Percentiles rank a stretch among this genome's conserved stretches.
Conservation (phyloP, 768 basidiomycete genomes). For the Trametes cubensis region DNA sequence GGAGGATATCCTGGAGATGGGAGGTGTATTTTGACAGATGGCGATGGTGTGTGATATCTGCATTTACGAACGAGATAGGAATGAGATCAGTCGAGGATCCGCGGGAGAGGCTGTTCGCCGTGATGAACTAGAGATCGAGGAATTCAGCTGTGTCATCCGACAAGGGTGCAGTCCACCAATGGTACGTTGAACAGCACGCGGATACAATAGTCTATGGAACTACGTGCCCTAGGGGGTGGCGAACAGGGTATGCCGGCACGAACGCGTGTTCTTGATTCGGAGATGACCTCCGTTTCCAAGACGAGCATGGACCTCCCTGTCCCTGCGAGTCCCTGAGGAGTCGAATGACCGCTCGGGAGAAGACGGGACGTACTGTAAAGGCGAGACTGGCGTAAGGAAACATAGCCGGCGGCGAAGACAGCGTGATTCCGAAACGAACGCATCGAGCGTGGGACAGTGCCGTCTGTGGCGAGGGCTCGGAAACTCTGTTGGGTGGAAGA, state of each 20-base stretch:
- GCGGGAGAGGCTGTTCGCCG: constrained; percentile 22
- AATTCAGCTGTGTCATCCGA: constrained; percentile 13
- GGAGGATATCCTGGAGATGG: constrained; percentile 7
- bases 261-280: constrained; percentile 13
- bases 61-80: constrained; percentile 12
- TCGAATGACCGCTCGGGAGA: neutral
- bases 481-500: neutral
- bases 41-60: constrained; percentile 18
- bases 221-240: neutral
- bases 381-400: neutral
- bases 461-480: neutral
- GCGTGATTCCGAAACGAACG: constrained; percentile 22
- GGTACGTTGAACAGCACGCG: constrained; percentile 2
- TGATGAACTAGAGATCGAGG: constrained; percentile 16
- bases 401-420: constrained; percentile 8
- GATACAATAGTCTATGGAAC: neutral
- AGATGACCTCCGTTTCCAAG: constrained; percentile 15
- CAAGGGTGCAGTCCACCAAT: constrained; percentile 3
- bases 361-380: neutral
- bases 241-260: constrained; percentile 1
- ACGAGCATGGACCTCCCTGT: neutral
- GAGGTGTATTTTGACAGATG: constrained; percentile 24
- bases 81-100: constrained; percentile 24
- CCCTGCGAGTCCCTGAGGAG: too few relatives aligned
- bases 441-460: neutral